Percentiles rank a stretch among this genome's conserved stretches.
Evolutionary conservation across 2,329 filamentous ascomycete genomes (phyloP).

Genomic region (Simplicillium sp.): DNA sequence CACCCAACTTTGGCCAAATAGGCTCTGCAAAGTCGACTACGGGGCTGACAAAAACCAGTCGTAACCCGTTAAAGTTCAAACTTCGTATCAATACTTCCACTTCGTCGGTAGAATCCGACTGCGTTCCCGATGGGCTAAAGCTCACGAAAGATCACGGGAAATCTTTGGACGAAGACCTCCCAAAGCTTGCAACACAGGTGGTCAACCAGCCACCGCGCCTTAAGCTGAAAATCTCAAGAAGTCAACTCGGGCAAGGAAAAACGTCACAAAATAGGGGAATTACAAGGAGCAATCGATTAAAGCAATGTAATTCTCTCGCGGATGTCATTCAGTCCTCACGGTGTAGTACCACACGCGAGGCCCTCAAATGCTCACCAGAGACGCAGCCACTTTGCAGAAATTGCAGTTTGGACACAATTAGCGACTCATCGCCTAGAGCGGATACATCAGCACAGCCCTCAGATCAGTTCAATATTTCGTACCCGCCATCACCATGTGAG

Average conservation of each 20-base stretch:
- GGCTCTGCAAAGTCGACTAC: too few species aligned
- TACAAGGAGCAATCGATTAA: conserved; percentile 13
- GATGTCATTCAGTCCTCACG: conserved; percentile 15
- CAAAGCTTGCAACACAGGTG: too few species aligned
- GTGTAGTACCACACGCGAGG: conserved; percentile 7
- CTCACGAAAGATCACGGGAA: too few species aligned
- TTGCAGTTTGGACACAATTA: conserved; percentile 2
- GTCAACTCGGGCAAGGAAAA: too few species aligned
- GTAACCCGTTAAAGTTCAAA: conserved; percentile 15
- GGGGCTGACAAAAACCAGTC: too few species aligned
- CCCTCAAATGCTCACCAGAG: conserved; percentile 7
- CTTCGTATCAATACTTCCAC: conserved; percentile 14
- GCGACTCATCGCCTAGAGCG: conserved; percentile 5
- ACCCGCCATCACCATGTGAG: conserved; percentile 15
- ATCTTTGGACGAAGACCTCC: too few species aligned
- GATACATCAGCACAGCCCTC: conserved; percentile 13
- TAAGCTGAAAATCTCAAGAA: too few species aligned
- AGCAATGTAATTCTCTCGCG: conserved; percentile 21
- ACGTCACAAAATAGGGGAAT: too few species aligned
- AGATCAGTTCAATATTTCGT: conserved; percentile 24
- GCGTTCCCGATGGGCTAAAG: too few species aligned
- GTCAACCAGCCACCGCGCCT: too few species aligned
- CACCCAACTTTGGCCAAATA: too few species aligned
- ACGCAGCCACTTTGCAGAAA: conserved; percentile 1
- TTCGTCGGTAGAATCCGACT: conserved; percentile 4